Percentiles rank a stretch among this genome's conserved stretches.
Conservation (phyloP, 208 protist genomes). For the Herpetomonas samuelpessoai region DNA sequence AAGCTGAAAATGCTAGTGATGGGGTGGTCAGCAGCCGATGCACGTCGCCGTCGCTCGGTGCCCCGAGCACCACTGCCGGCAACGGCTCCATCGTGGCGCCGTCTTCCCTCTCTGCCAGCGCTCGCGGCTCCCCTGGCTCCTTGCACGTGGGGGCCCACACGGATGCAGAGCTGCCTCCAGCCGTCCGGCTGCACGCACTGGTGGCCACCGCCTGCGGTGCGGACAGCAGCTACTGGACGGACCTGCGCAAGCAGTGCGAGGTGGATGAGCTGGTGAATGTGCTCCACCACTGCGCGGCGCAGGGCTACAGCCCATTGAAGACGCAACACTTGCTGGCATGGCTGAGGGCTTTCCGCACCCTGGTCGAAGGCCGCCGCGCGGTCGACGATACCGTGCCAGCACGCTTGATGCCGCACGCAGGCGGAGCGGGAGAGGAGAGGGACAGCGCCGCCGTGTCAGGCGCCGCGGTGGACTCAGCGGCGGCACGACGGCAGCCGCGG, state of each 20-base stretch:
- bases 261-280: slow-evolving; percentile 68
- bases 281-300: slow-evolving; percentile 55
- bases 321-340: slow-evolving; percentile 62
- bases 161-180: neutral
- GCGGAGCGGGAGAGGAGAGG: neutral
- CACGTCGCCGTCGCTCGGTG: no score
- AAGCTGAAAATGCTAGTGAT: no score
- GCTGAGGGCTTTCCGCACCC: slow-evolving; percentile 19
- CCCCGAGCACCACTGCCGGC: no score
- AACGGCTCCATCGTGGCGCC: no score
- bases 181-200: slow-evolving; percentile 30
- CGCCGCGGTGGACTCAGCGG: no score
- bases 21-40: no score
- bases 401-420: neutral
- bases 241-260: slow-evolving; percentile 62
- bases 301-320: slow-evolving; percentile 53
- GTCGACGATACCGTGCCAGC: slow-evolving; percentile 1
- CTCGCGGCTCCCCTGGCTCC: no score
- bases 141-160: no score
- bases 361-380: slow-evolving; percentile 23
- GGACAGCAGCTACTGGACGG: slow-evolving; percentile 53
- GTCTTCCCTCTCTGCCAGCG: no score
- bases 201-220: slow-evolving; percentile 42
- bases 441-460: neutral
- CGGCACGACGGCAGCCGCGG: no score